Evolutionary conservation across 2,329 filamentous ascomycete species (phyloP).

Genomic region (Colletotrichum spinosum): DNA sequence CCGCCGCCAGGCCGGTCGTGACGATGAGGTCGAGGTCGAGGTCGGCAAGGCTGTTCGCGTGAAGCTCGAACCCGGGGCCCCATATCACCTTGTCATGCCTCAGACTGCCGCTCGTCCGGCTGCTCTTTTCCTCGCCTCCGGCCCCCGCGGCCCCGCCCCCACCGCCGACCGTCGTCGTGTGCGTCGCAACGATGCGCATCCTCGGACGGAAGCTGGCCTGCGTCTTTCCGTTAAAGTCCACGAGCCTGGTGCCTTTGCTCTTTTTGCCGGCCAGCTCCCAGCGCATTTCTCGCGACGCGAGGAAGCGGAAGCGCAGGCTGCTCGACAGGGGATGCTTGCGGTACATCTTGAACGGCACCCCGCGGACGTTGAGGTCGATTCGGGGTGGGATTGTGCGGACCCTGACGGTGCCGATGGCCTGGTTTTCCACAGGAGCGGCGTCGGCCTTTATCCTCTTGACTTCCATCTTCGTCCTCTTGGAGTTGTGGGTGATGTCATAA

Average conservation of each 20-base stretch:
- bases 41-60: slow-evolving; percentile 24
- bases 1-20: slow-evolving; percentile 34
- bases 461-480: slow-evolving; percentile 32
- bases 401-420: slow-evolving; percentile 21
- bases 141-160: neutral
- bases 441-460: slow-evolving; percentile 16
- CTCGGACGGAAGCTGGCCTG: slow-evolving; percentile 26
- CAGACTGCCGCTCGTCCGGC: slow-evolving; percentile 8
- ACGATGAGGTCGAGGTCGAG: slow-evolving; percentile 35
- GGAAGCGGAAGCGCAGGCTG: slow-evolving; percentile 28
- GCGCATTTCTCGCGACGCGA: slow-evolving; percentile 26
- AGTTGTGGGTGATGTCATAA: slow-evolving; percentile 24
- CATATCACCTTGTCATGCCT: neutral
- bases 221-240: slow-evolving; percentile 32
- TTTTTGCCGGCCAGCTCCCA: slow-evolving; percentile 26
- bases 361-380: slow-evolving; percentile 29
- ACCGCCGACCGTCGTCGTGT: neutral
- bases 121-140: neutral
- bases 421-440: slow-evolving; percentile 8
- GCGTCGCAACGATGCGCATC: neutral
- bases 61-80: slow-evolving; percentile 32
- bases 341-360: slow-evolving; percentile 29
- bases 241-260: slow-evolving; percentile 28
- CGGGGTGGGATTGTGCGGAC: slow-evolving; percentile 28
- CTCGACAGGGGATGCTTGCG: slow-evolving; percentile 30